These are phyloP conservation scores for Lactarius pseudohatsudake DNA, from an alignment of 768 basidiomycete species.

Conservation along the genomic window DNA sequence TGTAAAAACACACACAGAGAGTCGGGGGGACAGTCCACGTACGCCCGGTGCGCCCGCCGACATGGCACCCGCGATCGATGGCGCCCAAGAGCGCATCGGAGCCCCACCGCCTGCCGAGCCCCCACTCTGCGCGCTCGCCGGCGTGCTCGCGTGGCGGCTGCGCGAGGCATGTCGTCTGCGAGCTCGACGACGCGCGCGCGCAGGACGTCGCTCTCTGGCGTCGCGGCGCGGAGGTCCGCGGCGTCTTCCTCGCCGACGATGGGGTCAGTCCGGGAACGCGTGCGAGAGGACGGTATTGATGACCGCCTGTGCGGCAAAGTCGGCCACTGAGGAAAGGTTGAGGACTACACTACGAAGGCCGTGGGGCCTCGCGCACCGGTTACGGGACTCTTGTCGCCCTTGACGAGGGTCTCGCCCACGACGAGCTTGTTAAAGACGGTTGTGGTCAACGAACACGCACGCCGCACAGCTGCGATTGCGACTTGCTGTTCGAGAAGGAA, in stretches of 20 bases:
- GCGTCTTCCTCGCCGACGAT: slow-evolving; percentile 98
- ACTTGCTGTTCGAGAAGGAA: slow-evolving; percentile 73
- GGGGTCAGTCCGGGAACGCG: slow-evolving; percentile 80
- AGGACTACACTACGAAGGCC: background rate
- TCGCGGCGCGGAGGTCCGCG: slow-evolving; percentile 58
- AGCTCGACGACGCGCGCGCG: slow-evolving; percentile 72
- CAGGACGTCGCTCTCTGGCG: slow-evolving; percentile 39
- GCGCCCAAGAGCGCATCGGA: slow-evolving; percentile 69
- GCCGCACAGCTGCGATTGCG: slow-evolving; percentile 81
- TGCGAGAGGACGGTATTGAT: slow-evolving; percentile 75
- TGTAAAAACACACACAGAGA: too few species aligned
- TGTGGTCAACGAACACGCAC: slow-evolving; percentile 82
- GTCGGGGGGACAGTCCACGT: too few species aligned
- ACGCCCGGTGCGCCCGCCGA: slow-evolving; percentile 75
- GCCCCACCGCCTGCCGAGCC: slow-evolving; percentile 61
- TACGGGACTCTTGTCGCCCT: slow-evolving; percentile 80
- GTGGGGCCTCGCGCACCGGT: slow-evolving; percentile 50
- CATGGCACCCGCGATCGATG: slow-evolving; percentile 80
- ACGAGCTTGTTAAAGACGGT: slow-evolving; percentile 85
- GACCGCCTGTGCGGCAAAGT: slow-evolving; percentile 91
- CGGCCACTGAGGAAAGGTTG: slow-evolving; percentile 63
- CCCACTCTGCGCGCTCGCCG: slow-evolving; percentile 69
- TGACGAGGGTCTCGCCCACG: slow-evolving; percentile 81
- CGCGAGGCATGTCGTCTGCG: slow-evolving; percentile 75
- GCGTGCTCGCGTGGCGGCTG: slow-evolving; percentile 43